Evolutionary conservation across 768 basidiomycete genomes (phyloP).

Genomic region (Russula sp.): DNA sequence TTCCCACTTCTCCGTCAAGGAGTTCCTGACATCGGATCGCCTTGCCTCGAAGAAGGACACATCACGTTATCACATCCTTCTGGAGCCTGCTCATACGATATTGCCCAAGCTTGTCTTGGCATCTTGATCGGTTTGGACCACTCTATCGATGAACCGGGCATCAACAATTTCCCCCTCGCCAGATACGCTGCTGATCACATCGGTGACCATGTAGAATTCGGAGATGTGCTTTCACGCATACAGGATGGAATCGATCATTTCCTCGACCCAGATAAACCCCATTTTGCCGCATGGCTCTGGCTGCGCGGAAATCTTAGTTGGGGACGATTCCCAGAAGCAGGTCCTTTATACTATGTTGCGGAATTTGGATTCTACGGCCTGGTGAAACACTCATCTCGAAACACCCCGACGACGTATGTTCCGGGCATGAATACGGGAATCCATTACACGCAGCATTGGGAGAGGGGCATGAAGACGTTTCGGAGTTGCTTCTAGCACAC

Average conservation of each 20-base stretch:
- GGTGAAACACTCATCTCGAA: neutral
- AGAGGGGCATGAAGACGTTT: too few species aligned
- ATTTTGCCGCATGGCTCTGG: conserved; percentile 1
- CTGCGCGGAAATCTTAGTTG: too few species aligned
- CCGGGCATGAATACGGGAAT: too few species aligned
- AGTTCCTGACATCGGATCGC: conserved; percentile 1
- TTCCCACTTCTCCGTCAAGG: neutral
- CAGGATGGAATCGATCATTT: neutral
- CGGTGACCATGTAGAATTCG: neutral
- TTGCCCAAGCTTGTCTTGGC: neutral
- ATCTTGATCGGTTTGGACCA: neutral
- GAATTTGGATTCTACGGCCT: neutral
- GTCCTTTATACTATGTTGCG: neutral
- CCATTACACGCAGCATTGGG: too few species aligned
- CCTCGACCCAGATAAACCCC: neutral
- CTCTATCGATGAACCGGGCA: neutral
- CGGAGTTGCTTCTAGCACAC: too few species aligned
- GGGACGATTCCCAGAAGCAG: too few species aligned
- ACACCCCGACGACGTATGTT: too few species aligned
- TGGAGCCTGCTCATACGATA: neutral
- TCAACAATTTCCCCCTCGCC: neutral
- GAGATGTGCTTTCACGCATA: neutral
- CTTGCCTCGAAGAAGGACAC: neutral
- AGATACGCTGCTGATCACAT: neutral
- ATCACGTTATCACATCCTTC: neutral